phyloP scores from a whole-genome alignment of 1,284 basidiomycete genomes.

The Pholiota adiposa region DNA sequence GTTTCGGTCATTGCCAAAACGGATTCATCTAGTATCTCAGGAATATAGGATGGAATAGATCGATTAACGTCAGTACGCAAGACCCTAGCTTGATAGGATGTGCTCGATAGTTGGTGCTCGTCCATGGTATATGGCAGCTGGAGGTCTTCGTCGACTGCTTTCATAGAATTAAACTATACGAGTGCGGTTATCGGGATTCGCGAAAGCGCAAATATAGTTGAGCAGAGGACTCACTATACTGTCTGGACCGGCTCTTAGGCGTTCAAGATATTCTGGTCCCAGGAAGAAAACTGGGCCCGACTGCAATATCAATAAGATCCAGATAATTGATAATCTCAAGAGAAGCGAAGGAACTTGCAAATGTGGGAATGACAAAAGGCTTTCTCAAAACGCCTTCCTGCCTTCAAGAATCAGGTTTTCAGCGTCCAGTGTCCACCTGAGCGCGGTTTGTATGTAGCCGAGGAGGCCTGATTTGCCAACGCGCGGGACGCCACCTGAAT shows the following conservation, averaged over 20 bases:
- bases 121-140: conserved; percentile 41
- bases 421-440: conserved; percentile 34
- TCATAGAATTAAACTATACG: conserved; percentile 40
- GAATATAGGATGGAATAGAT: conserved; percentile 37
- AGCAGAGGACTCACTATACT: conserved; percentile 30
- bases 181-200: not conserved
- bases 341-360: conserved; percentile 24
- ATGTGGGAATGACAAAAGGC: conserved; percentile 38
- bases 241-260: conserved; percentile 37
- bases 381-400: conserved; percentile 28
- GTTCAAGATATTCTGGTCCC: conserved; percentile 36
- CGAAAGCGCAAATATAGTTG: not conserved
- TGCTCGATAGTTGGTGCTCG: conserved; percentile 30
- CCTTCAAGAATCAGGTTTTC: conserved; percentile 33
- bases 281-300: conserved; percentile 39
- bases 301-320: conserved; percentile 19
- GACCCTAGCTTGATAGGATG: conserved; percentile 41
- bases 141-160: conserved; percentile 37
- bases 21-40: conserved; percentile 41
- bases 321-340: not conserved
- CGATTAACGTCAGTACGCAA: conserved; percentile 41
- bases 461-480: conserved; percentile 34
- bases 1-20: conserved; percentile 35
- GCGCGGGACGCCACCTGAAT: conserved; percentile 34
- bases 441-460: conserved; percentile 36